Base-by-base conservation (phyloP, 2,329 filamentous ascomycete genomes). In the Zymoseptoria ardabiliae region DNA sequence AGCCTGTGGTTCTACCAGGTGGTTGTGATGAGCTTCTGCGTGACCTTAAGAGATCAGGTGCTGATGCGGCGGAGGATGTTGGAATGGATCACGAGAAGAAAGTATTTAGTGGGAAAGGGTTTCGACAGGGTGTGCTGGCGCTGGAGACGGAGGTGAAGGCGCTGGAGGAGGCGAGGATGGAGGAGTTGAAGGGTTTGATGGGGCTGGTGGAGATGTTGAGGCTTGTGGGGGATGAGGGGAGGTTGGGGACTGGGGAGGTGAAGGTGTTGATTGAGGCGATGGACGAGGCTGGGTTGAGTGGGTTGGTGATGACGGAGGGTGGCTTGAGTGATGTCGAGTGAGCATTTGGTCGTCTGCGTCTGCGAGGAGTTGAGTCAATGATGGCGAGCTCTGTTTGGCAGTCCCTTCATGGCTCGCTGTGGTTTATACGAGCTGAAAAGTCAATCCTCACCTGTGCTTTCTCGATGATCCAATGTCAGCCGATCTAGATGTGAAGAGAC, bases 261-360 rank as follows among this genome's bases (percentile, higher is more conserved):
- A 53, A 54, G 30, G 11, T 48, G 13, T 53, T 62, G 58, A 50
- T 60, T 8, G 55, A 57, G 41, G 56, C 58, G 7, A 60, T 62
- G 58, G 60, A 64, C 57, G 53, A 55, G 5, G 53, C 57, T 28
- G 61, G 61, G 9, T 49, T 63, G 55, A 57, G 55, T 56, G 53
- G 17, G 48, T 21, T 11, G 51, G 30, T 50, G 19, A 45, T 8
- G 25, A 17, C n/a, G 19, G 28, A 53, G 28, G 6, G 50, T 28
- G 55, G 35, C 2, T 4, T 41, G 17, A 11, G 35, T n/a, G 13
- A n/a, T 45, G 11, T 17, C 35, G 35, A 45, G 35, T 45, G 17
- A n/a, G 35, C 6, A 5, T 7, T 45, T 17, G 35, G 35, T 28
- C 25, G 25, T 28, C 25, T 28, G 25, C 25, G 25, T 28, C 9